Percentiles rank a stretch among this genome's conserved stretches.
phyloP scores from a whole-genome alignment of 176 grass and related monocot species.

The Carex pumila region DNA sequence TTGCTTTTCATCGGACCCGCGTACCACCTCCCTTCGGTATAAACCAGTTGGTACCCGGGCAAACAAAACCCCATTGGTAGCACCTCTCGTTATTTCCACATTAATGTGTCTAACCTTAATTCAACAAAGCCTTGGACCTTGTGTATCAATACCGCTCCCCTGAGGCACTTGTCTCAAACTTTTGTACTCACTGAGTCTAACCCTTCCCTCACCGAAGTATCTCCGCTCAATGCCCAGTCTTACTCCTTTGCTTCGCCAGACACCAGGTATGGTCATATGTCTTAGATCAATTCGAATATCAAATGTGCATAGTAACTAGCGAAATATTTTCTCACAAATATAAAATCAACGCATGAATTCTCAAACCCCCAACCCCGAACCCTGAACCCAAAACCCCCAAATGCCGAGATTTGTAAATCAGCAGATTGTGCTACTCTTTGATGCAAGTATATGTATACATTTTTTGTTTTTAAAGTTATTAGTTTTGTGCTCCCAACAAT shows the following conservation, averaged over 20 bases:
- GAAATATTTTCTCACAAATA: too few relatives aligned
- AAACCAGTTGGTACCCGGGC: constrained; percentile 25
- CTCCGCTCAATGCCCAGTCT: constrained; percentile 78
- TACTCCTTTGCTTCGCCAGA: constrained; percentile 98
- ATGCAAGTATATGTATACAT: too few relatives aligned
- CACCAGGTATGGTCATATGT: constrained; percentile 27
- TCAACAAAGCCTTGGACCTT: constrained; percentile 95
- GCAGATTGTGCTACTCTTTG: too few relatives aligned
- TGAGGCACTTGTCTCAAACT: constrained; percentile 35
- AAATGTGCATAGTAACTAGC: too few relatives aligned
- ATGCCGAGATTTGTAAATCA: too few relatives aligned
- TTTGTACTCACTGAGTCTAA: constrained; percentile 40
- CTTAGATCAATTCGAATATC: not conserved
- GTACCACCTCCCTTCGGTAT: constrained; percentile 78
- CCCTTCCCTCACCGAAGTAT: constrained; percentile 81
- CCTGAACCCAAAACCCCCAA: too few relatives aligned
- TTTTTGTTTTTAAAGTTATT: too few relatives aligned
- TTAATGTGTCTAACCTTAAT: constrained; percentile 51
- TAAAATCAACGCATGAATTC: too few relatives aligned
- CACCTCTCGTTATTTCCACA: too few relatives aligned
- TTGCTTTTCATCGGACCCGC: constrained; percentile 58
- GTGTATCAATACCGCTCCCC: constrained; percentile 46
- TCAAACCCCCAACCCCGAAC: too few relatives aligned
- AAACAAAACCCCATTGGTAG: not conserved
- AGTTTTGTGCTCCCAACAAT: too few relatives aligned